Evolutionary conservation across 2,329 filamentous ascomycete genomes (phyloP).

Genomic region (Cladosporium sp.): DNA sequence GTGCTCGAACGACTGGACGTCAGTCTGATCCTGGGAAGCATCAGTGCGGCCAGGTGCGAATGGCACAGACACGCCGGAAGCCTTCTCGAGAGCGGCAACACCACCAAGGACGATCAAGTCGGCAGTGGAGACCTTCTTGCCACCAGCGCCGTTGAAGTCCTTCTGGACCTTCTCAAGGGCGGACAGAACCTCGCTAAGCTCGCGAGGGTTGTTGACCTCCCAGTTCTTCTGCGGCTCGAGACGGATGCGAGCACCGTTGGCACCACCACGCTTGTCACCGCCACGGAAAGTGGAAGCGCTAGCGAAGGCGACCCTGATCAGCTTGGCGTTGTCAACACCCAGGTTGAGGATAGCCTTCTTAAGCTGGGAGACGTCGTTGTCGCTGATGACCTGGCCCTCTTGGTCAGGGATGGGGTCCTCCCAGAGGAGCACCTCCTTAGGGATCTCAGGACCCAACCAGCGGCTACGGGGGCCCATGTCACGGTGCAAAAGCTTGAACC

Average conservation of each 20-base stretch:
- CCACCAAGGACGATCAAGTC: constrained; percentile 79
- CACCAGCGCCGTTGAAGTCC: constrained; percentile 61
- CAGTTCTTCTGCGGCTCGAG: constrained; percentile 72
- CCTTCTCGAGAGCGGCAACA: constrained; percentile 71
- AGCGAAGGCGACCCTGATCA: constrained; percentile 69
- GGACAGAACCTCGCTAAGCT: constrained; percentile 63
- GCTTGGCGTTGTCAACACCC: constrained; percentile 61
- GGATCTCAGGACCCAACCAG: constrained; percentile 75
- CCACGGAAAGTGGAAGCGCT: constrained; percentile 72
- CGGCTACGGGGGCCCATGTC: constrained; percentile 72
- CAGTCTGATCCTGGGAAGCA: constrained; percentile 71
- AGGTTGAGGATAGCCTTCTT: constrained; percentile 69
- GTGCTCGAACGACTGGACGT: constrained; percentile 63
- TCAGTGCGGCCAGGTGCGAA: constrained; percentile 75
- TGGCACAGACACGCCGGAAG: constrained; percentile 64
- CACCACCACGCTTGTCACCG: constrained; percentile 79
- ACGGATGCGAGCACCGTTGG: constrained; percentile 77
- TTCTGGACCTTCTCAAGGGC: constrained; percentile 66
- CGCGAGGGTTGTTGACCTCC: constrained; percentile 69
- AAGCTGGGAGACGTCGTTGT: constrained; percentile 63
- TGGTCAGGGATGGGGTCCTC: constrained; percentile 70
- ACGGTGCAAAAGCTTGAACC: constrained; percentile 83
- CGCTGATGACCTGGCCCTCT: constrained; percentile 61
- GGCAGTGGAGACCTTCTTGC: constrained; percentile 76
- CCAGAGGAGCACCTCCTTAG: constrained; percentile 70